A percentile compares a stretch with the other conserved stretches of the same genome.
Evolutionary conservation across 768 basidiomycete species (phyloP).

Genomic region (Amanita pallidorosea): DNA sequence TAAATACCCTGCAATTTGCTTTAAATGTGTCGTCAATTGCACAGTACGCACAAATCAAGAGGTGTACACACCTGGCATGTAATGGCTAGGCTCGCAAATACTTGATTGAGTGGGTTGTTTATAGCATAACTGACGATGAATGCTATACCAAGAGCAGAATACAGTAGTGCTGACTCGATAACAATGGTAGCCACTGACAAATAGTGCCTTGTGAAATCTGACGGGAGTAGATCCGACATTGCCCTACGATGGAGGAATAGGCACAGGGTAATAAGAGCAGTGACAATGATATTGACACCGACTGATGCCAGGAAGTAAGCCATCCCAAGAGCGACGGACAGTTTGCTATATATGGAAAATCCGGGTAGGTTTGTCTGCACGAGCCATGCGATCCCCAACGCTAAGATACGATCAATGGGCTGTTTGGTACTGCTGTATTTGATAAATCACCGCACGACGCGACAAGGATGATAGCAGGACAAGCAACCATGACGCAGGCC

Average conservation of each 20-base stretch:
- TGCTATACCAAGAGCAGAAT: conserved; percentile 19
- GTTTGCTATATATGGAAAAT: conserved; percentile 17
- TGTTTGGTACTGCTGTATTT: background rate
- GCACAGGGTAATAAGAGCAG: conserved; percentile 18
- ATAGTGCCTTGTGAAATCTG: conserved; percentile 19
- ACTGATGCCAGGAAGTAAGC: conserved; percentile 21
- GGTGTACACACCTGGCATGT: conserved; percentile 16
- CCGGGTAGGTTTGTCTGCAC: conserved; percentile 20
- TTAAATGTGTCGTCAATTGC: conserved; percentile 14
- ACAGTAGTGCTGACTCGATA: conserved; percentile 25
- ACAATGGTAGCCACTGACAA: conserved; percentile 20
- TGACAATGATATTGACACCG: conserved; percentile 20
- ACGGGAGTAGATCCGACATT: conserved; percentile 16
- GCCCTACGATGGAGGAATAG: conserved; percentile 18
- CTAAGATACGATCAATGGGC: conserved; percentile 9
- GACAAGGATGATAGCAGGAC: conserved; percentile 20
- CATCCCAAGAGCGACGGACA: conserved; percentile 17
- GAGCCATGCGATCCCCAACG: conserved; percentile 23
- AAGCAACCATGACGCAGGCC: conserved; percentile 15
- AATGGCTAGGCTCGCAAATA: conserved; percentile 18
- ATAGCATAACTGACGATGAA: conserved; percentile 22
- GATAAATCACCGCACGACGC: conserved; percentile 13
- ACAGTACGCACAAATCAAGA: background rate
- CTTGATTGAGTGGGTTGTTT: conserved; percentile 19
- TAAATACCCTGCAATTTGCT: conserved; percentile 36